Percentiles rank a stretch among this genome's conserved stretches.
Conservation (phyloP, 345 rosid genomes). For the Bruguiera parviflora region DNA sequence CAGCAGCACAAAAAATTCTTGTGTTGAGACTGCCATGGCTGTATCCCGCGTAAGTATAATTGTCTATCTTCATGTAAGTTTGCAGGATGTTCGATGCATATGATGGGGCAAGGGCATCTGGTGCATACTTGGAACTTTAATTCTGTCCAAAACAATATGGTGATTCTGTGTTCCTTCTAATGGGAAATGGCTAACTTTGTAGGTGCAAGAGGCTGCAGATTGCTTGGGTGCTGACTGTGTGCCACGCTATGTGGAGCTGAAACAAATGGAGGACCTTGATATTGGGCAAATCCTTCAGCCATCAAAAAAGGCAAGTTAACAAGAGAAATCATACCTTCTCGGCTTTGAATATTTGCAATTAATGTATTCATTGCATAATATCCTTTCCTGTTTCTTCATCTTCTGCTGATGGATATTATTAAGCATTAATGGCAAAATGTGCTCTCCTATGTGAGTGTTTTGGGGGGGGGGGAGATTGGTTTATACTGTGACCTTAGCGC, state of each 20-base stretch:
- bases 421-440: too few relatives aligned
- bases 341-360: not conserved
- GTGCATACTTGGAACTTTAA: not conserved
- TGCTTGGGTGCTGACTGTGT: conserved; percentile 82
- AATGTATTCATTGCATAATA: not conserved
- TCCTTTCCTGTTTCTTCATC: not conserved
- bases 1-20: conserved; percentile 55
- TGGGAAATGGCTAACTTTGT: conserved; percentile 1
- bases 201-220: conserved; percentile 97
- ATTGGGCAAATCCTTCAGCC: conserved; percentile 36
- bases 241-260: conserved; percentile 66
- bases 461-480: too few relatives aligned
- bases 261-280: conserved; percentile 54
- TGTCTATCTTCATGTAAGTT: not conserved
- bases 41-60: conserved; percentile 55
- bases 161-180: not conserved
- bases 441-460: too few relatives aligned
- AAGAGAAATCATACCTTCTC: not conserved
- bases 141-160: not conserved
- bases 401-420: too few relatives aligned
- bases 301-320: conserved; percentile 52
- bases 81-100: not conserved
- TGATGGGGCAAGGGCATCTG: not conserved
- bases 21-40: conserved; percentile 53
- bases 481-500: too few relatives aligned